These are phyloP conservation scores for Vinca minor DNA, from an alignment of 257 asterid species.

Conservation along the genomic window DNA sequence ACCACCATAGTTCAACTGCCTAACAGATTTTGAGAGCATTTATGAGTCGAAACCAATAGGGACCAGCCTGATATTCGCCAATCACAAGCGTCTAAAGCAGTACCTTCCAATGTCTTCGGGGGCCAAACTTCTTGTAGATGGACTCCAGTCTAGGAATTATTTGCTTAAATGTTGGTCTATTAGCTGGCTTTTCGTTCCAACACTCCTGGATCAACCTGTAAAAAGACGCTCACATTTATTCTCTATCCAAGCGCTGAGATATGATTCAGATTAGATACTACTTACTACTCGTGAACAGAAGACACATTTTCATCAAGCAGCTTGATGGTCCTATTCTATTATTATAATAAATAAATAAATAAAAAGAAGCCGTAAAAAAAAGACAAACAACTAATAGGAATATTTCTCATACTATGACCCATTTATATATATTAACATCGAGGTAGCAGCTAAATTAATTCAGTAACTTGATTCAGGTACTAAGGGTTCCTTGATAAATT, in stretches of 20 bases:
- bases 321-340: too few species aligned
- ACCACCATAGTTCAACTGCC: not conserved
- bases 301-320: too few species aligned
- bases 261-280: not conserved
- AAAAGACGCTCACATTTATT: conserved; percentile 1
- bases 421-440: too few species aligned
- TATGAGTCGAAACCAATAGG: not conserved
- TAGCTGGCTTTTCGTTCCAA: conserved; percentile 64
- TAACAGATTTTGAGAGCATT: too few species aligned
- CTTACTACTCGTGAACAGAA: too few species aligned
- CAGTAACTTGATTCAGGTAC: too few species aligned
- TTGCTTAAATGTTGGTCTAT: conserved; percentile 76
- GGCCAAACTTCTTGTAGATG: conserved; percentile 58
- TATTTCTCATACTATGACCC: too few species aligned
- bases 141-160: conserved; percentile 72
- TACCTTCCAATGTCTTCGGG: conserved; percentile 84
- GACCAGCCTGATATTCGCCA: not conserved
- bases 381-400: too few species aligned
- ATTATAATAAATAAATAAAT: too few species aligned
- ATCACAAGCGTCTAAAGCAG: not conserved
- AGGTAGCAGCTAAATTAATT: too few species aligned
- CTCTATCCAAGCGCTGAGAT: not conserved
- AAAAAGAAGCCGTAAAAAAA: too few species aligned
- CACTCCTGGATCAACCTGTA: conserved; percentile 85
- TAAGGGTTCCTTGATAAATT: too few species aligned